These are phyloP conservation scores for Colletotrichum spaethianum DNA, from an alignment of 2,329 filamentous ascomycete genomes.

Conservation along the genomic window DNA sequence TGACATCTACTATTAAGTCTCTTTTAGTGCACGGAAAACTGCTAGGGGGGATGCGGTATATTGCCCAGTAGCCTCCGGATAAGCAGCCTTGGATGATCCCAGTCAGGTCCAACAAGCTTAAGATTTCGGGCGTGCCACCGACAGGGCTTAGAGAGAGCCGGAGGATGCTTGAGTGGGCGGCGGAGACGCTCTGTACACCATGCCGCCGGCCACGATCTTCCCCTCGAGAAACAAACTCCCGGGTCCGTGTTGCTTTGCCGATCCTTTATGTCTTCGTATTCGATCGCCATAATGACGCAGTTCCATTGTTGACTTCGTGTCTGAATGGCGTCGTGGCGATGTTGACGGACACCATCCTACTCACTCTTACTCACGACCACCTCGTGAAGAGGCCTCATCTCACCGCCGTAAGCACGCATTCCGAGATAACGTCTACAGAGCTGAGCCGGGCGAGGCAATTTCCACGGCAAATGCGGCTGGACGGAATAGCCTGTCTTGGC, in stretches of 20 bases:
- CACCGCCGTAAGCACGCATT: background rate
- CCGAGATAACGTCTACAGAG: background rate
- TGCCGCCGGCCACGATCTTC: slow-evolving; percentile 17
- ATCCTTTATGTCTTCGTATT: slow-evolving; percentile 20
- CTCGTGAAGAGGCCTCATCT: background rate
- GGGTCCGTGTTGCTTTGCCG: slow-evolving; percentile 18
- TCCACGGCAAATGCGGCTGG: slow-evolving; percentile 24
- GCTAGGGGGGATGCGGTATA: slow-evolving; percentile 21
- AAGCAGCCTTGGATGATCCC: background rate
- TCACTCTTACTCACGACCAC: background rate
- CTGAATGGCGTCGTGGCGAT: background rate
- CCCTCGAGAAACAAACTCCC: background rate
- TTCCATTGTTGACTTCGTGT: background rate
- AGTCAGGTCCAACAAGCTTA: slow-evolving; percentile 21
- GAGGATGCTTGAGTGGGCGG: background rate
- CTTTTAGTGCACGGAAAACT: background rate
- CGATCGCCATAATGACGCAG: background rate
- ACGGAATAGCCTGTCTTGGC: slow-evolving; percentile 8
- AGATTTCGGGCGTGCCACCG: slow-evolving; percentile 26
- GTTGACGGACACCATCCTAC: background rate
- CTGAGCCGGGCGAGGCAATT: slow-evolving; percentile 29
- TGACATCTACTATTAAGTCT: background rate
- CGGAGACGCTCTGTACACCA: background rate
- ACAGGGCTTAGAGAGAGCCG: slow-evolving; percentile 9
- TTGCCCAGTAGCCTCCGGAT: slow-evolving; percentile 7